Percentiles rank a stretch among this genome's conserved stretches.
Evolutionary conservation across 257 asterid genomes (phyloP).

Genomic region (Ilex aquifolium): DNA sequence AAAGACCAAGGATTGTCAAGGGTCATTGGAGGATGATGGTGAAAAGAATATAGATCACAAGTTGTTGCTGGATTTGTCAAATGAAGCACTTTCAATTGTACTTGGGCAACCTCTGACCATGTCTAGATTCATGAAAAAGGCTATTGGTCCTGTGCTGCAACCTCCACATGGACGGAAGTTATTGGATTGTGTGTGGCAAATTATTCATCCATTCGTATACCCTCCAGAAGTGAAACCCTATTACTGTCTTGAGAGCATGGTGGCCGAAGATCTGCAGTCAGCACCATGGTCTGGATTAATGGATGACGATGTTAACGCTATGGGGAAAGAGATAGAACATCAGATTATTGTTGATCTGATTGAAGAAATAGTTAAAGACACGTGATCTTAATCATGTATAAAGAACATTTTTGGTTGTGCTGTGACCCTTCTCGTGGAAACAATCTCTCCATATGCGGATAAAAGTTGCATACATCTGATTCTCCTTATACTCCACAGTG

Average conservation of each 20-base stretch:
- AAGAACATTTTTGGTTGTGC: neutral
- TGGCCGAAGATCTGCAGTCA: conserved; percentile 56
- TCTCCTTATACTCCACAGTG: no score
- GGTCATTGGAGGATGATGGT: conserved; percentile 28
- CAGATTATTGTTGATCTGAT: conserved; percentile 54
- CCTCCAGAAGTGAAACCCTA: conserved; percentile 44
- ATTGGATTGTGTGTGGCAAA: conserved; percentile 54
- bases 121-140: conserved; percentile 47
- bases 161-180: conserved; percentile 67
- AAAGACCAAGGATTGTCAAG: conserved; percentile 33
- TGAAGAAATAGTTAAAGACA: conserved; percentile 53
- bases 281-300: conserved; percentile 52
- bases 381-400: conserved; percentile 5
- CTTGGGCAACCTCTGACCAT: conserved; percentile 43
- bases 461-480: no score
- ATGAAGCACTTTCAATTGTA: conserved; percentile 68
- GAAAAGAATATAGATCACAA: conserved; percentile 45
- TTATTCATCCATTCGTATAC: conserved; percentile 30
- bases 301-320: conserved; percentile 51
- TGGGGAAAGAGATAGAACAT: conserved; percentile 63
- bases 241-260: conserved; percentile 50
- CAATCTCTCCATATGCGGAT: neutral
- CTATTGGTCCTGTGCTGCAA: conserved; percentile 28
- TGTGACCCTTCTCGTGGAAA: conserved; percentile 8
- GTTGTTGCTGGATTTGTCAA: conserved; percentile 61